Base-by-base conservation (phyloP, 106 monocot species). In the Agapanthus africanus region DNA sequence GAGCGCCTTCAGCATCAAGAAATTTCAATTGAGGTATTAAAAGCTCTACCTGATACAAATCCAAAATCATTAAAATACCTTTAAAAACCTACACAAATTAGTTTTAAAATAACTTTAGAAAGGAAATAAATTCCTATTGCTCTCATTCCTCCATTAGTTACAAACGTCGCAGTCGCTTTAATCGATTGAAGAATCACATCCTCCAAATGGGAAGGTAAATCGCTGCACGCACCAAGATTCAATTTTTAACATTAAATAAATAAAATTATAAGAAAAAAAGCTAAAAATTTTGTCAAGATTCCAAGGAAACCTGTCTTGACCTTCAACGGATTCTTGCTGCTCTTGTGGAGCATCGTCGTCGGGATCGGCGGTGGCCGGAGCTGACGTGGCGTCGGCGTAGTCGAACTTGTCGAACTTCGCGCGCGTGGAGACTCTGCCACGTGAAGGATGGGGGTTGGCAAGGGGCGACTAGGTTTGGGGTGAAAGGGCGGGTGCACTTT, bases 1-100 rank as follows among this genome's bases (percentile, higher is more conserved):
- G 91, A 51, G 95, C 95, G n/a, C 95, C 95, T 81, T 91, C 91
- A 50, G 73, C 75, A 65, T 97, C 92, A 37, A 97, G 91, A 76
- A 89, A 91, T 74, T 84, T 85, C 63, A 97, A 76, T 66, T 97
- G 91, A 34, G 91, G 95, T 47, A 97, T 97, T 61, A 91, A 72
- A 57, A 97, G 84, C 73, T 97, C 95, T 19, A 89, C 91, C 95
- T 97, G 63, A 26, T 79, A 60, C 37, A 40, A 31, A 28, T 28
- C 56, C 10, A 57, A 57, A 54, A 13, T 54, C 1, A n/a, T n/a
- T n/a, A n/a, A n/a, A n/a, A n/a, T n/a, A n/a, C n/a, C n/a, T n/a
- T n/a, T n/a, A n/a, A n/a, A n/a, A n/a, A n/a, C n/a, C n/a, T n/a
- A n/a, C n/a, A n/a, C n/a, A n/a, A n/a, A n/a, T n/a, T n/a, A n/a